Base-by-base conservation (phyloP, 805 yeast genomes). In the Wickerhamiella kazuoi region DNA sequence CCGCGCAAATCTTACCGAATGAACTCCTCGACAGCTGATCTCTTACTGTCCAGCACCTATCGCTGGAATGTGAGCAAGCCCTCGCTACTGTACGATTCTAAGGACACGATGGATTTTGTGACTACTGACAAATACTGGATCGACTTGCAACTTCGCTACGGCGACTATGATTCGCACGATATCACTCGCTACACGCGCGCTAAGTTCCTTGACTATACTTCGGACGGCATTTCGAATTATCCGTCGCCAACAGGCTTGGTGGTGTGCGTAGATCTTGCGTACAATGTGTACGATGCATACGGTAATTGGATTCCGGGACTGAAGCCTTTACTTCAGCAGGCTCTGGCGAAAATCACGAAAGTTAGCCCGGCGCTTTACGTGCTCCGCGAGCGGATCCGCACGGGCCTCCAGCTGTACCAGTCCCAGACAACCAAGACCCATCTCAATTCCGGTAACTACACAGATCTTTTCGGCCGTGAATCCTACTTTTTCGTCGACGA, bases 291-390 rank as follows among this genome's bases (percentile, higher is more conserved):
- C 54, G 96, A 84, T 57, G 86, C 94, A 0, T 90, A 83, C 58
- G 99, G 99, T 24, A 83, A 82, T 51, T 90, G 98, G 98, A 80
- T 90, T 62, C 87, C 93, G 2, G 97, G 97, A 1, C 61, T 87
- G 59, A 90, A 90, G 57, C 83, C 83, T 3, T 64, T 90, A 51
- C 65, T 90, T 63, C 93, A 81, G 52, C 82, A 77, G 51, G 93
- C 96, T 13, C 76, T 90, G 94, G 69, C 74, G 46, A 87, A 90
- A 29, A 80, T 90, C 35, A 80, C 86, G 94, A 84, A 82, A 52
- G 79, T 90, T 1, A 90, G 87, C 51, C 96, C 98, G 0, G 93
- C 97, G 0, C 58, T 90, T 31, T 79, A 76, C 55, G 96, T 87
- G 21, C 65, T 90, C 36, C 68, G 98, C 35, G 99, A 90, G 60